Evolutionary conservation across 306 rosid genomes (phyloP), one percentile per base, ranked within the genome.

Genomic region (Trichosanthes truncata): DNA sequence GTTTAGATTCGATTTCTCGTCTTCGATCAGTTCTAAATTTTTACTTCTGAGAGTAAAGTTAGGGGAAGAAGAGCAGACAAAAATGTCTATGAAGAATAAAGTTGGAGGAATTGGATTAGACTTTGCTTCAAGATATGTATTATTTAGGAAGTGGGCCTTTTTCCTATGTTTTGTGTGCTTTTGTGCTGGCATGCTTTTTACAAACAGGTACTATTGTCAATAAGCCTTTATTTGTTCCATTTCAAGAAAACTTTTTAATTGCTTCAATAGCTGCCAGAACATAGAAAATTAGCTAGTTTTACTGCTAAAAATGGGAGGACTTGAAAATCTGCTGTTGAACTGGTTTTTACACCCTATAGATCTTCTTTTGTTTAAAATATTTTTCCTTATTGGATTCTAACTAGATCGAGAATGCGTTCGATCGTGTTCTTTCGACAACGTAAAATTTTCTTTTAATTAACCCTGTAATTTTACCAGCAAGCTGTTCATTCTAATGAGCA

Each of bases 111-210:
- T 88, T 78, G 89, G 81, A 41, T 71, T 85, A 12, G 94, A 86
- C 76, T 18, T 78, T 20, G 69, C 79, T 52, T 71, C 85, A 61
- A 91, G 84, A 83, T 87, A 40, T 82, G 86, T 82, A 49, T 18
- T 94, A 25, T 81, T 87, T 17, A 89, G 89, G 83, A 91, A 87
- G 81, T 86, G 89, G 96, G 84, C 88, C 79, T 69, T 92, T 85
- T 78, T 92, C 33, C 89, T 92, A 52, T 94, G 97, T 80, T 35
- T 91, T 14, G 91, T 90, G 82, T 86, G 97, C 88, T 94, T 94
- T 85, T 91, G 86, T 86, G 93, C 97, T 41, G 97, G 97, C 84
- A 91, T 87, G 89, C 84, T 90, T 82, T 91, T 89, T 86, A 84
- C 97, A 23, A 88, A 86, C 81, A 84, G 97, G 98, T 94, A 81